Evolutionary conservation across 2,329 filamentous ascomycete genomes (phyloP).

Genomic region (Diaporthe destruens): DNA sequence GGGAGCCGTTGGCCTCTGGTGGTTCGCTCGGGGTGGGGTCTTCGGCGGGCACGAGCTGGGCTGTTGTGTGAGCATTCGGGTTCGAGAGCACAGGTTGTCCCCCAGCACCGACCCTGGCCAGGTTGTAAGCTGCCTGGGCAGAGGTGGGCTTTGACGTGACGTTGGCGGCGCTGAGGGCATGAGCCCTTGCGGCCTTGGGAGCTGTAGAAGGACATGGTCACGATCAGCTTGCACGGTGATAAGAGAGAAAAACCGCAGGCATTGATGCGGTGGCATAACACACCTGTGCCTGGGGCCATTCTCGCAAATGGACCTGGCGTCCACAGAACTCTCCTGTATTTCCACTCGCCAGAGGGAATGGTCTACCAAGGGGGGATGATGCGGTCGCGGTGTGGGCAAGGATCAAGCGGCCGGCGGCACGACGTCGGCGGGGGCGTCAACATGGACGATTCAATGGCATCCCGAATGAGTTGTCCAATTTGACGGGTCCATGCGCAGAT

Average conservation of each 20-base stretch:
- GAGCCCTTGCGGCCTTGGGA: constrained; percentile 36
- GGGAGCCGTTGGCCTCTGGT: constrained; percentile 23
- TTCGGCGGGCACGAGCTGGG: constrained; percentile 33
- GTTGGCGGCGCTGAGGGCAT: constrained; percentile 26
- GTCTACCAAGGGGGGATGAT: constrained; percentile 14
- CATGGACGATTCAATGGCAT: constrained; percentile 39
- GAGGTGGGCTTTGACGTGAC: constrained; percentile 28
- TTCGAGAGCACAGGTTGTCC: constrained; percentile 30
- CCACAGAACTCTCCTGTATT: constrained; percentile 19
- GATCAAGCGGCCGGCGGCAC: constrained; percentile 37
- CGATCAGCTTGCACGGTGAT: constrained; percentile 33
- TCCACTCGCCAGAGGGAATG: constrained; percentile 11
- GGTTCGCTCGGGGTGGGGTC: constrained; percentile 21
- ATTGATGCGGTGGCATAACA: constrained; percentile 25
- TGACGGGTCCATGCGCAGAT: constrained; percentile 30
- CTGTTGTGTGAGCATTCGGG: constrained; percentile 35
- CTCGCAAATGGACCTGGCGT: constrained; percentile 39
- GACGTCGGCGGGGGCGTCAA: constrained; percentile 40
- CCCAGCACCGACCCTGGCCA: constrained; percentile 21
- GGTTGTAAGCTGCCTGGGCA: constrained; percentile 31
- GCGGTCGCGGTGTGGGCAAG: constrained; percentile 5
- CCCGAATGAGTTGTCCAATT: constrained; percentile 37
- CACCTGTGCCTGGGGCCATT: constrained; percentile 41
- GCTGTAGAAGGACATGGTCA: constrained; percentile 28
- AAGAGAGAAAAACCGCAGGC: constrained; percentile 1